phyloP scores from a whole-genome alignment of 2,329 filamentous ascomycete species.

The Sordariomycetes sp. region DNA sequence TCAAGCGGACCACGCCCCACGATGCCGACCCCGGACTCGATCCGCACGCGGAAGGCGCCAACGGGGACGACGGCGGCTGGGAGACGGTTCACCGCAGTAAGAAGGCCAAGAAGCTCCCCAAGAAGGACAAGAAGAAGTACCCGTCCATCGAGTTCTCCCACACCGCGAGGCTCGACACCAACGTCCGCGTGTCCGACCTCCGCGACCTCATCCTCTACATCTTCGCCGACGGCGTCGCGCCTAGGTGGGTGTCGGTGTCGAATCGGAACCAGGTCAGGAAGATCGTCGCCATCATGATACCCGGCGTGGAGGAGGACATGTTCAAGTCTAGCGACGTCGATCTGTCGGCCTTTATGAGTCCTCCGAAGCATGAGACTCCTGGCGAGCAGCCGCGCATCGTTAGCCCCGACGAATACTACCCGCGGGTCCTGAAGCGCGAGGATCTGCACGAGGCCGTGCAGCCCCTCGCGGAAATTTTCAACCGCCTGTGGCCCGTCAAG shows the following conservation, averaged over 20 bases:
- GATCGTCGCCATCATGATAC: slow-evolving; percentile 83
- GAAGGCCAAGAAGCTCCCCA: slow-evolving; percentile 48
- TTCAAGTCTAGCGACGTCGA: slow-evolving; percentile 43
- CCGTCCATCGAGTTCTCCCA: slow-evolving; percentile 44
- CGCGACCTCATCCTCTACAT: slow-evolving; percentile 54
- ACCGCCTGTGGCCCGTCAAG: slow-evolving; percentile 78
- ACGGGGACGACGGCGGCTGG: slow-evolving; percentile 26
- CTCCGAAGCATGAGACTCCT: slow-evolving; percentile 17
- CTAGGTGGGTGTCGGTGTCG: slow-evolving; percentile 51
- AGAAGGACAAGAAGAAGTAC: slow-evolving; percentile 40
- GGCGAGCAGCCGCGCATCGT: slow-evolving; percentile 19
- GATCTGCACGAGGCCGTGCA: slow-evolving; percentile 39
- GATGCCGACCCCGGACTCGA: slow-evolving; percentile 22
- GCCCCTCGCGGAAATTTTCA: slow-evolving; percentile 70
- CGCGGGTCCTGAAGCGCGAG: slow-evolving; percentile 35
- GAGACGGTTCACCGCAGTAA: slow-evolving; percentile 40
- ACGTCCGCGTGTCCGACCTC: slow-evolving; percentile 48
- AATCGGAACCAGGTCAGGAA: slow-evolving; percentile 56
- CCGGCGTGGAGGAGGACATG: slow-evolving; percentile 82
- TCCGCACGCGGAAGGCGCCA: slow-evolving; percentile 12
- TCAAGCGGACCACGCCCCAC: slow-evolving; percentile 36
- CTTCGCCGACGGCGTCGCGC: slow-evolving; percentile 49
- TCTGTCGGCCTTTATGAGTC: slow-evolving; percentile 25
- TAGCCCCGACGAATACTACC: slow-evolving; percentile 47
- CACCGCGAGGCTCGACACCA: slow-evolving; percentile 43